Evolutionary conservation across 2,329 filamentous ascomycete species (phyloP), one percentile per base, ranked within the genome.

Genomic region (Exserohilum rostratum): DNA sequence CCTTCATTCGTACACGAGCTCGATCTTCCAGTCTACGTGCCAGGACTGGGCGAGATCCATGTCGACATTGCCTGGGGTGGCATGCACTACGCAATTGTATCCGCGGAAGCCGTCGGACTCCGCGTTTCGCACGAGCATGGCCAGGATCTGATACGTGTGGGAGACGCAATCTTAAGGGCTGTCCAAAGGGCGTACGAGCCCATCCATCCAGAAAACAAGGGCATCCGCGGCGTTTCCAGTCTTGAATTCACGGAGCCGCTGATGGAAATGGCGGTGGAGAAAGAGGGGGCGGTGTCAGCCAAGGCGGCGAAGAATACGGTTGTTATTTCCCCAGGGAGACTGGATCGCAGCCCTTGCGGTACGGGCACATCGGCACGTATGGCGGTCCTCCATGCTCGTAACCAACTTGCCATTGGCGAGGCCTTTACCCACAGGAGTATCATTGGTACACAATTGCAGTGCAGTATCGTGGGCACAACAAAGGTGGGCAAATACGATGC

Each of bases 51-150:
- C 0, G 66, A 50, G 4, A 58, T 81, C 2, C 56, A 46, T 0
- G 76, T 80, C 2, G 30, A 82, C 48, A 69, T 82, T 43, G 79
- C 77, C 12, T 81, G 75, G 67, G 79, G 79, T 6, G 79, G 79
- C 1, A 80, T 79, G 79, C 72, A 75, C 56, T 82, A 77, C 49
- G 76, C 67, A 2, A 44, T 82, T 7, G 77, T 80, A 0, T 76
- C 80, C 46, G 76, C 72, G 0, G 64, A 63, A 1, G 71, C 74
- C 0, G 54, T 79, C 2, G 75, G 76, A 0, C 51, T 80, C 5
- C 51, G 50, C 6, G 64, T 81, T 15, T 61, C 70, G 17, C 71
- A 71, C 38, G 53, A 65, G 17, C 45, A 76, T 37, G 73, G 71
- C 5, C 46, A 67, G 0, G 66, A 72, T 29, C 67, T 82, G 2